phyloP scores from a whole-genome alignment of 108 stramenopile genomes.

The Epithemia pelagica region DNA sequence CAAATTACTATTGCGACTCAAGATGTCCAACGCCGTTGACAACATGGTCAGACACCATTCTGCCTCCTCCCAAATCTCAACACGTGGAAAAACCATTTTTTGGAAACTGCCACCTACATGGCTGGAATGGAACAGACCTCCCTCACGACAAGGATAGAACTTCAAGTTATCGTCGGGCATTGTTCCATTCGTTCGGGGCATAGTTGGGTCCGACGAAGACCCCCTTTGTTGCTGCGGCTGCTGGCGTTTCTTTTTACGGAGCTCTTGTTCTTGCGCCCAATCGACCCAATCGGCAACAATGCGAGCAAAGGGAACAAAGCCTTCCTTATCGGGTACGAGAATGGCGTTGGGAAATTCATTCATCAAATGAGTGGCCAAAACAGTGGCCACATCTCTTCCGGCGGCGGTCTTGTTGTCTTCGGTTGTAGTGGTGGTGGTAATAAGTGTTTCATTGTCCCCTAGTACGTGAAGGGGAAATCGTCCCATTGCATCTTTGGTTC shows the following conservation, averaged over 20 bases:
- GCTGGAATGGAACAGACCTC: neutral
- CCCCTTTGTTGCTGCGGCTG: neutral
- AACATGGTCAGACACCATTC: conserved; percentile 21
- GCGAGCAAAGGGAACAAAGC: conserved; percentile 13
- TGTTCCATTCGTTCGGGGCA: neutral
- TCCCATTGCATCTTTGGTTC: neutral
- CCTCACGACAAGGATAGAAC: neutral
- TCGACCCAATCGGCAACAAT: conserved; percentile 16
- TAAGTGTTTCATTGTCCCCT: conserved; percentile 7
- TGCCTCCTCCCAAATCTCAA: conserved; percentile 17
- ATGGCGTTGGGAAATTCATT: conserved; percentile 18
- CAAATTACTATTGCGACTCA: conserved; percentile 12
- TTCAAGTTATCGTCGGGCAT: neutral
- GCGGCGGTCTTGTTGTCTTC: neutral
- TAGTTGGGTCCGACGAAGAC: neutral
- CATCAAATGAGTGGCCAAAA: conserved; percentile 10
- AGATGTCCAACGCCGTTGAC: conserved; percentile 13
- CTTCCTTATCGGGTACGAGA: conserved; percentile 1
- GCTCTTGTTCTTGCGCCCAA: neutral
- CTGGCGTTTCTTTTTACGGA: neutral
- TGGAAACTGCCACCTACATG: neutral
- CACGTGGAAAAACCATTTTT: conserved; percentile 5
- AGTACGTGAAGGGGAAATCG: conserved; percentile 14
- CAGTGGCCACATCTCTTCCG: conserved; percentile 10
- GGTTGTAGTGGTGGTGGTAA: neutral